Evolutionary conservation across 148 eudicot genomes (phyloP).

Genomic region (Rhododendron ovatum): DNA sequence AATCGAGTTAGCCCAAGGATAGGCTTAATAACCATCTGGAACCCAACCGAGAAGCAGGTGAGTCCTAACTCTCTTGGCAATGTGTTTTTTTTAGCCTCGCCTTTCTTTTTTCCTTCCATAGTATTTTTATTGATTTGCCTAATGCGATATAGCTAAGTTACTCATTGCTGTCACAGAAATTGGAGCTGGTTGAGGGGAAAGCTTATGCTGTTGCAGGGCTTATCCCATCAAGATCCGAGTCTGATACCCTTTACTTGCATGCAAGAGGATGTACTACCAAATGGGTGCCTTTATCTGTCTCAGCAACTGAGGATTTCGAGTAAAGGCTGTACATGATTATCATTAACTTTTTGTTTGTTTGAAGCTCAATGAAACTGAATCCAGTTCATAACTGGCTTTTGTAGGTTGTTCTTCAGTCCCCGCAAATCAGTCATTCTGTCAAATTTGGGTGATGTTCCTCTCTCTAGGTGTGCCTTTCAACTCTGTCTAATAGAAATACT

Average conservation of each 20-base stretch:
- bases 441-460: conserved; percentile 57
- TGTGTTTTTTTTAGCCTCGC: neutral
- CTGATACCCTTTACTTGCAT: conserved; percentile 62
- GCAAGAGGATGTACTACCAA: conserved; percentile 65
- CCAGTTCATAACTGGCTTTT: conserved; percentile 16
- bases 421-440: conserved; percentile 59
- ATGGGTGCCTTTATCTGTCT: conserved; percentile 61
- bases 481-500: conserved; percentile 2
- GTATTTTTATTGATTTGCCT: neutral
- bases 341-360: neutral
- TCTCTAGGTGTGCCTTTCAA: conserved; percentile 53
- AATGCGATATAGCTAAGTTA: neutral
- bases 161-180: conserved; percentile 33
- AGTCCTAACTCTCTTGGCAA: neutral
- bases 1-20: conserved; percentile 25
- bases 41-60: conserved; percentile 84
- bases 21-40: conserved; percentile 92
- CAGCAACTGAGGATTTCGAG: conserved; percentile 47
- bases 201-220: conserved; percentile 74
- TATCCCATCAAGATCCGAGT: conserved; percentile 52
- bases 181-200: conserved; percentile 75
- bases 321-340: conserved; percentile 25
- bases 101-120: neutral
- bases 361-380: conserved; percentile 5
- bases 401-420: conserved; percentile 73